Conservation (phyloP, 306 rosid species). For the Sphenostylis stenocarpa region DNA sequence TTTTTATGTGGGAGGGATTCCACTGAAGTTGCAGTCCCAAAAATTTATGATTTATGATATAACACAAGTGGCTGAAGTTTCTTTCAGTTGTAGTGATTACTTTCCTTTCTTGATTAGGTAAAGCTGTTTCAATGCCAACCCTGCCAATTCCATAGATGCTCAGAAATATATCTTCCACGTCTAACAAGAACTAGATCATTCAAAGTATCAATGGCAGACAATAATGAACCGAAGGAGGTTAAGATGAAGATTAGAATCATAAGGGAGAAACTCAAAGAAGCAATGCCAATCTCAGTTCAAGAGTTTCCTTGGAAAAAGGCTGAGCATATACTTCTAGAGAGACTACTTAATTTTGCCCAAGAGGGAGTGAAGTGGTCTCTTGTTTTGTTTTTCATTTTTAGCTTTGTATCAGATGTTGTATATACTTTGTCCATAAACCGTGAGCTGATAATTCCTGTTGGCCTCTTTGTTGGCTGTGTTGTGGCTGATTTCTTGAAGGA, state of each 20-base stretch:
- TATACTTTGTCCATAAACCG: conserved; percentile 37
- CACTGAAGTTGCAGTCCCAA: conserved; percentile 6
- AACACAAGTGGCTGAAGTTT: background rate
- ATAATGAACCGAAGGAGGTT: conserved; percentile 39
- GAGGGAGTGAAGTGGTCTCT: conserved; percentile 48
- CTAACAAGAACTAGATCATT: conserved; percentile 27
- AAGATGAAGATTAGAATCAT: conserved; percentile 32
- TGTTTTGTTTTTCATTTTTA: conserved; percentile 34
- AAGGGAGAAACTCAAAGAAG: conserved; percentile 38
- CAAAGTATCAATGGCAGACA: conserved; percentile 40
- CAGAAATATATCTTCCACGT: conserved; percentile 18
- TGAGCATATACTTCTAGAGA: conserved; percentile 35
- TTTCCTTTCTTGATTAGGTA: conserved; percentile 28
- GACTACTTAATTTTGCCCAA: conserved; percentile 29
- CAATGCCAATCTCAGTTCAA: conserved; percentile 39
- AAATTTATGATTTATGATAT: background rate
- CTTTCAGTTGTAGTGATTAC: background rate
- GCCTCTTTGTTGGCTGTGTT: conserved; percentile 47
- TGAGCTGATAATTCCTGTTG: conserved; percentile 43
- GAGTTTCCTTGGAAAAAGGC: conserved; percentile 53
- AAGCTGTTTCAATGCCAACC: conserved; percentile 38
- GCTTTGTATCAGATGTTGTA: conserved; percentile 42
- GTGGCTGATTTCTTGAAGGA: conserved; percentile 47
- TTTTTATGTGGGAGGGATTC: background rate
- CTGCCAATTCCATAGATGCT: conserved; percentile 19